Percentiles rank a stretch among this genome's conserved stretches.
Evolutionary conservation across 2,329 filamentous ascomycete species (phyloP).

Genomic region (Metarhizium brunneum): DNA sequence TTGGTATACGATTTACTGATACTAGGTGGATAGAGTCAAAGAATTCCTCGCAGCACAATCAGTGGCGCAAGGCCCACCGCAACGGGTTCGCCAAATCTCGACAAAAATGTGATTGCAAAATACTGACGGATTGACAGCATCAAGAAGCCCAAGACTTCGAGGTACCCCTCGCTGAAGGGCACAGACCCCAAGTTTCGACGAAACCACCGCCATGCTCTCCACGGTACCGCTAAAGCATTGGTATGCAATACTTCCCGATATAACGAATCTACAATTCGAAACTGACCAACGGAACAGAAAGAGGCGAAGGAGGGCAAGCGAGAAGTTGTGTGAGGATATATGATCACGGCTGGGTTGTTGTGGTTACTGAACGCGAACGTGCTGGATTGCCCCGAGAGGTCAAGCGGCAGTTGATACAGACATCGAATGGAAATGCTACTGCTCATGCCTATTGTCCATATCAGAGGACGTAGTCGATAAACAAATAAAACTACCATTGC

Average conservation of each 20-base stretch:
- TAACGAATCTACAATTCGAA: background rate
- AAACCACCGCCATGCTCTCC: slow-evolving; percentile 99
- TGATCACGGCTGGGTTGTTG: background rate
- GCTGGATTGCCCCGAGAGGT: background rate
- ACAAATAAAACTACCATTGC: background rate
- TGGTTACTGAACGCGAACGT: background rate
- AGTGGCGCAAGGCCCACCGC: slow-evolving; percentile 96
- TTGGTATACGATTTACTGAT: background rate
- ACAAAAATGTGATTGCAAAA: background rate
- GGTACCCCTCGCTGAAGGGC: slow-evolving; percentile 98
- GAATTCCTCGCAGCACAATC: slow-evolving; percentile 99
- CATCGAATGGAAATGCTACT: background rate
- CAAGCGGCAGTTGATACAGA: background rate
- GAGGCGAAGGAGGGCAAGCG: slow-evolving; percentile 96
- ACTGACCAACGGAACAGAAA: slow-evolving; percentile 57
- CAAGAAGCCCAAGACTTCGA: slow-evolving; percentile 99
- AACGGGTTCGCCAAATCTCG: slow-evolving; percentile 68
- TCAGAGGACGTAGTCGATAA: background rate
- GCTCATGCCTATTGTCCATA: background rate
- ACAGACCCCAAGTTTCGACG: slow-evolving; percentile 99
- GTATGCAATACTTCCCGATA: slow-evolving; percentile 45
- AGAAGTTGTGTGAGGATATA: slow-evolving; percentile 57
- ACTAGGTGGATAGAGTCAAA: slow-evolving; percentile 68
- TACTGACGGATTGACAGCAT: slow-evolving; percentile 52
- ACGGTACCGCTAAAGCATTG: slow-evolving; percentile 96